These are phyloP conservation scores for Thinopyrum elongatum DNA, from an alignment of 176 grass and related monocot genomes.

Conservation along the genomic window DNA sequence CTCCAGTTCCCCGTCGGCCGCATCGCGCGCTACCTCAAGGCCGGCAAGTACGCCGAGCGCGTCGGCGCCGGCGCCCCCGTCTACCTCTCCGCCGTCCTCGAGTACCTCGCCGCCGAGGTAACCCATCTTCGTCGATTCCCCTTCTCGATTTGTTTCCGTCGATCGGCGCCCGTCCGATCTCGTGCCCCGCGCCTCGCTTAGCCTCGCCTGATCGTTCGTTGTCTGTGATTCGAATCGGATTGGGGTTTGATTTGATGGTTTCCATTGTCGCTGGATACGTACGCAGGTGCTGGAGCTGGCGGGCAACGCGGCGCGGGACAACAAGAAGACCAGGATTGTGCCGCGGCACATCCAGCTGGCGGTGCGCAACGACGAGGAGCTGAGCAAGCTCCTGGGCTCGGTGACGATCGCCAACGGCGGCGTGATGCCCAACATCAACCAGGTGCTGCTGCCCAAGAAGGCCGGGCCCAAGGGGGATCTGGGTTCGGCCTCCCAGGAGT, in stretches of 20 bases:
- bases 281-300: conserved; percentile 48
- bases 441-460: conserved; percentile 50
- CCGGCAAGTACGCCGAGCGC: conserved; percentile 91
- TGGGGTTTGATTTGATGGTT: neutral
- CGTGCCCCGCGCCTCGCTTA: neutral
- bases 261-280: neutral
- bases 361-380: conserved; percentile 55
- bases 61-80: conserved; percentile 91
- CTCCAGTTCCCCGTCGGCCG: conserved; percentile 92
- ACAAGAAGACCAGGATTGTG: conserved; percentile 57
- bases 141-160: no score
- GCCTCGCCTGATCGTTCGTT: neutral
- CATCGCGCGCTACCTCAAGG: conserved; percentile 82
- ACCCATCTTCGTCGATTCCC: accelerated
- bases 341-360: conserved; percentile 60
- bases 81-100: conserved; percentile 88
- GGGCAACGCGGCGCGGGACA: conserved; percentile 48
- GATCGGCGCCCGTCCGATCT: neutral
- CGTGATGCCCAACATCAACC: conserved; percentile 48
- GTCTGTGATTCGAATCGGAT: neutral
- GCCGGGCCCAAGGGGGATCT: conserved; percentile 33
- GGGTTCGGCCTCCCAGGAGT: conserved; percentile 47
- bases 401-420: conserved; percentile 51
- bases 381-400: conserved; percentile 42
- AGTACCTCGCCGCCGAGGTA: conserved; percentile 96